Conservation (phyloP, 2,329 filamentous ascomycete genomes). For the Penicillium sp. region DNA sequence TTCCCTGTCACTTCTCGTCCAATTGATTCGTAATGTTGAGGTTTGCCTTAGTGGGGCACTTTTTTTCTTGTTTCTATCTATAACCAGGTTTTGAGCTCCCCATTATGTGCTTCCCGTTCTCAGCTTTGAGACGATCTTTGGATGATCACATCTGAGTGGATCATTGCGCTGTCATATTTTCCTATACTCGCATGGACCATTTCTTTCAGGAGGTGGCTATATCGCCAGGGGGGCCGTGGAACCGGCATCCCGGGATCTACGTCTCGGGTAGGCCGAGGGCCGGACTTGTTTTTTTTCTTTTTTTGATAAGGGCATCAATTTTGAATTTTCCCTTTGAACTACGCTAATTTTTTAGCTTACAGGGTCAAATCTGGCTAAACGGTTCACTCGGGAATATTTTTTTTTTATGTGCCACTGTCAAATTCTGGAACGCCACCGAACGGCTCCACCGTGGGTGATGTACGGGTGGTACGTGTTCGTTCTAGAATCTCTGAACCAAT, state of each 20-base stretch:
- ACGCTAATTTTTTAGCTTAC: not conserved
- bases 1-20: slow-evolving; percentile 2
- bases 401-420: not conserved
- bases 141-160: not conserved
- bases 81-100: slow-evolving; percentile 9
- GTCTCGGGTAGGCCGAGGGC: not conserved
- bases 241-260: slow-evolving; percentile 7
- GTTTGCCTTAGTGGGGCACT: slow-evolving; percentile 5
- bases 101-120: not conserved
- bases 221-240: not conserved
- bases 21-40: slow-evolving; percentile 14
- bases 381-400: not conserved
- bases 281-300: too few relatives aligned
- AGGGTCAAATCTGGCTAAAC: not conserved
- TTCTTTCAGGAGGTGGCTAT: slow-evolving; percentile 12
- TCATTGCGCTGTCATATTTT: not conserved
- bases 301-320: slow-evolving; percentile 13
- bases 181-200: not conserved
- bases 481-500: not conserved
- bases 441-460: slow-evolving; percentile 13
- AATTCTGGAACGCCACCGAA: slow-evolving; percentile 10
- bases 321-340: not conserved
- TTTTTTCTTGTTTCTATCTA: slow-evolving; percentile 15
- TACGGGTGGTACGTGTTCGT: slow-evolving; percentile 13
- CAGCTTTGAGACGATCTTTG: not conserved